These are phyloP conservation scores for Fusarium continuum DNA, from an alignment of 2,329 filamentous ascomycete genomes.

Conservation along the genomic window DNA sequence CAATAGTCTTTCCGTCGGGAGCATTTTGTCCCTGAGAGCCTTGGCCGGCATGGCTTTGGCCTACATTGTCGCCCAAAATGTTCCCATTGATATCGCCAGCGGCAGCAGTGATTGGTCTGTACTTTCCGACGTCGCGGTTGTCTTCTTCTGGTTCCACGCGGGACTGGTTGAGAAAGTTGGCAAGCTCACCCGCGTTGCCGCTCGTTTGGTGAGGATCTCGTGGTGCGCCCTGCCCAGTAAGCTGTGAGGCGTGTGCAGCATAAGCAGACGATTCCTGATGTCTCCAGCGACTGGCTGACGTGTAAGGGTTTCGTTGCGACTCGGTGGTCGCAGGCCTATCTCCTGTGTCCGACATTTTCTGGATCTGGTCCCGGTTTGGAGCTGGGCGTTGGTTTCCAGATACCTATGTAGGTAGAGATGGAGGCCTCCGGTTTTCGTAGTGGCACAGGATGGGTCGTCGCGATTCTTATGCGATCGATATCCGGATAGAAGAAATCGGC, in stretches of 20 bases:
- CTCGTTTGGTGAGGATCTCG: conserved; percentile 48
- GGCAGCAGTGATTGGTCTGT: conserved; percentile 61
- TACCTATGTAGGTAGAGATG: not conserved
- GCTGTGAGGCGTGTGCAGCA: conserved; percentile 56
- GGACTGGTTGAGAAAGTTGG: conserved; percentile 64
- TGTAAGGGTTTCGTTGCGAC: conserved; percentile 60
- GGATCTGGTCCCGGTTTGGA: not conserved
- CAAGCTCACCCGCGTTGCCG: conserved; percentile 60
- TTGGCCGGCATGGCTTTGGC: conserved; percentile 45
- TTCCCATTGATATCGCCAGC: conserved; percentile 40
- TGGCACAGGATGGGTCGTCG: conserved; percentile 18
- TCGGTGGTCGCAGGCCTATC: conserved; percentile 43
- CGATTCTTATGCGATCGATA: conserved; percentile 16
- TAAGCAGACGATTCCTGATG: conserved; percentile 70
- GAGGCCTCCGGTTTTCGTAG: conserved; percentile 26
- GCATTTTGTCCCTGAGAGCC: conserved; percentile 27
- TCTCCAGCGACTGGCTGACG: conserved; percentile 67
- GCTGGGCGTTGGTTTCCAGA: not conserved
- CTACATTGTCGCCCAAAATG: conserved; percentile 12
- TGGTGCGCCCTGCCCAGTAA: conserved; percentile 37
- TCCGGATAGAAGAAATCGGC: conserved; percentile 9
- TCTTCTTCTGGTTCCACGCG: conserved; percentile 56
- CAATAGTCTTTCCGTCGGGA: conserved; percentile 65
- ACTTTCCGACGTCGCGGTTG: conserved; percentile 49
- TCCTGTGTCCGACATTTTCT: conserved; percentile 38